phyloP scores from a whole-genome alignment of 352 stramenopile species.

The Pythium grandisporangium region DNA sequence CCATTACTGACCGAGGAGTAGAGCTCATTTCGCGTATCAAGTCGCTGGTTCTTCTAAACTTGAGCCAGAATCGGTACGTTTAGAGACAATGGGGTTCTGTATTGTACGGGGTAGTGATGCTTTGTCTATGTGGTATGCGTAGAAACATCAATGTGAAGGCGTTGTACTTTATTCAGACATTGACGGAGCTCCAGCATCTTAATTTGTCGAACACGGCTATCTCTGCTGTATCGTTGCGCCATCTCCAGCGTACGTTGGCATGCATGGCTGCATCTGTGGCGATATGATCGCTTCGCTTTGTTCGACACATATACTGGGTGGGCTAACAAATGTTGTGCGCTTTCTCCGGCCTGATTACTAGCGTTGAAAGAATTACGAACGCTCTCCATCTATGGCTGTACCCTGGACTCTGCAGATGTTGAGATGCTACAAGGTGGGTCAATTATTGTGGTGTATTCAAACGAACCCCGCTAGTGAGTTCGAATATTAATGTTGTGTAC shows the following conservation, averaged over 20 bases:
- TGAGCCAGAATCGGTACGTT: constrained; percentile 67
- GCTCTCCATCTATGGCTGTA: constrained; percentile 17
- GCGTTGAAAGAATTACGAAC: constrained; percentile 16
- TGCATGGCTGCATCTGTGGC: no score
- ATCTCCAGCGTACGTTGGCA: constrained; percentile 64
- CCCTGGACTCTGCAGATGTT: constrained; percentile 7
- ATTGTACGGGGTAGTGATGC: no score
- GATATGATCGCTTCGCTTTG: neutral
- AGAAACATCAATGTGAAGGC: constrained; percentile 72
- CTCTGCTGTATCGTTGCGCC: constrained; percentile 48
- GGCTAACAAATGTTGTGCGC: neutral
- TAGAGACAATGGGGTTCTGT: no score
- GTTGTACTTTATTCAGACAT: constrained; percentile 39
- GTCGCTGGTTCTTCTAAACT: constrained; percentile 60
- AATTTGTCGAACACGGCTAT: constrained; percentile 77
- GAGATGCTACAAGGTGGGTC: constrained; percentile 13
- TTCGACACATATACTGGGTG: neutral
- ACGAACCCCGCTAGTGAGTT: no score
- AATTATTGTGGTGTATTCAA: no score
- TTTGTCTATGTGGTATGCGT: constrained; percentile 1
- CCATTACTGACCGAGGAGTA: constrained; percentile 58
- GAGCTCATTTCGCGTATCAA: constrained; percentile 69
- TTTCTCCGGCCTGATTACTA: constrained; percentile 3
- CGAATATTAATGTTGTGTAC: no score
- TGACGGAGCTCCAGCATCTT: constrained; percentile 48